These are phyloP conservation scores for Solanum phureja DNA, from an alignment of 257 asterid genomes.

Conservation along the genomic window DNA sequence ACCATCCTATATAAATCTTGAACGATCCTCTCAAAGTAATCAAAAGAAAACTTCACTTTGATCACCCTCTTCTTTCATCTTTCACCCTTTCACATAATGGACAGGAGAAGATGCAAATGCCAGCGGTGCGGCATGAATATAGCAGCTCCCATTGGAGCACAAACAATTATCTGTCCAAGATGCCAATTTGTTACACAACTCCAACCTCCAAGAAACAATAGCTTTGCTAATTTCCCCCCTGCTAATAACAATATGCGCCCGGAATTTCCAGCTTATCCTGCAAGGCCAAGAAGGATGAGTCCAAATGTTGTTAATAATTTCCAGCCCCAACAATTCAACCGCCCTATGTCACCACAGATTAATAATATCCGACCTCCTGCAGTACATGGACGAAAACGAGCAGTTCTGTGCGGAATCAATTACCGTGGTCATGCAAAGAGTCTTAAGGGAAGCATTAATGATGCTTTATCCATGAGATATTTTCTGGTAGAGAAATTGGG, in stretches of 20 bases:
- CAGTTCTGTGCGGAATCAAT: constrained; percentile 57
- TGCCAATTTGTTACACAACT: constrained; percentile 22
- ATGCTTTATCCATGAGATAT: constrained; percentile 38
- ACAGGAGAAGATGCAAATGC: constrained; percentile 33
- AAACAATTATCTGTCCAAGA: constrained; percentile 29
- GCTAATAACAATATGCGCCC: background rate
- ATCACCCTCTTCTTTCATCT: background rate
- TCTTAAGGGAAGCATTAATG: constrained; percentile 50
- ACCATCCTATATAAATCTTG: background rate
- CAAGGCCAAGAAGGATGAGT: background rate
- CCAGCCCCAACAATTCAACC: background rate
- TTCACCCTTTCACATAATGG: constrained; percentile 18
- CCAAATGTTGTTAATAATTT: background rate
- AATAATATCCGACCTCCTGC: constrained; percentile 15
- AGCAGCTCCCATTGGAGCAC: constrained; percentile 27
- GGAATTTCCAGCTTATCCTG: background rate
- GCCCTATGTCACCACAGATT: background rate
- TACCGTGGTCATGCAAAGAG: constrained; percentile 39
- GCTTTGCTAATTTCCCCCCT: background rate
- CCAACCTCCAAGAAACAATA: constrained; percentile 1
- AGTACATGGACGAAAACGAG: constrained; percentile 37
- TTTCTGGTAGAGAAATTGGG: constrained; percentile 34
- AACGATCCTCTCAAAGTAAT: background rate
- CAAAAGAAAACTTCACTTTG: background rate
- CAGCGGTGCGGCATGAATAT: constrained; percentile 32